A percentile compares a stretch with the other conserved stretches of the same genome.
Conservation (phyloP, 106 monocot genomes). For the Apostasia ramifera region DNA sequence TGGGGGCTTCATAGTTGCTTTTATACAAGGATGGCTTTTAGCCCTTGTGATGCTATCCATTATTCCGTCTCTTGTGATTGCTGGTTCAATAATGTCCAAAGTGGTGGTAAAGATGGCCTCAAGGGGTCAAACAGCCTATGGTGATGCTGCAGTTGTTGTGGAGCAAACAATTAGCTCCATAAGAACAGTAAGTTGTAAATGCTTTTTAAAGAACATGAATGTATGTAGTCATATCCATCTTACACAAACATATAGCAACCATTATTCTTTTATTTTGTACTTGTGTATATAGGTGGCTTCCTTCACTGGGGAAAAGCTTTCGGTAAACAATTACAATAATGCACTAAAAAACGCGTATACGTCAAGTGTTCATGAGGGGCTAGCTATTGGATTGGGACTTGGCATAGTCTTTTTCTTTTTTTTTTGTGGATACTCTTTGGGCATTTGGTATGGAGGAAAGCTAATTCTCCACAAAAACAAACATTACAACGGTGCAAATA, state of each 20-base stretch:
- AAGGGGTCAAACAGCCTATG: constrained; percentile 31
- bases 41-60: constrained; percentile 34
- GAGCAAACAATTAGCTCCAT: constrained; percentile 51
- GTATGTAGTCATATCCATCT: neutral
- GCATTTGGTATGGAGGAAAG: constrained; percentile 64
- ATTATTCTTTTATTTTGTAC: neutral
- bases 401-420: constrained; percentile 30
- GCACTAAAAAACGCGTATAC: constrained; percentile 44
- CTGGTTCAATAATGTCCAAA: constrained; percentile 16
- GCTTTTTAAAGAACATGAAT: neutral
- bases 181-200: constrained; percentile 28
- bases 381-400: constrained; percentile 46
- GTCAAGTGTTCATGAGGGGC: constrained; percentile 43
- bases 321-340: constrained; percentile 43
- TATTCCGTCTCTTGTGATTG: constrained; percentile 31
- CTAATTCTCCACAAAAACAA: constrained; percentile 40
- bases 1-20: constrained; percentile 38
- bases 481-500: constrained; percentile 49
- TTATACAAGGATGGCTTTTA: constrained; percentile 38
- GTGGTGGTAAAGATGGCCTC: constrained; percentile 23
- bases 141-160: constrained; percentile 23
- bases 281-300: constrained; percentile 48
- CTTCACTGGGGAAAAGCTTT: constrained; percentile 66
- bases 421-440: constrained; percentile 43
- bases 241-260: too few relatives aligned